phyloP scores from a whole-genome alignment of 2,329 filamentous ascomycete genomes.

The Pseudogymnoascus destructans region DNA sequence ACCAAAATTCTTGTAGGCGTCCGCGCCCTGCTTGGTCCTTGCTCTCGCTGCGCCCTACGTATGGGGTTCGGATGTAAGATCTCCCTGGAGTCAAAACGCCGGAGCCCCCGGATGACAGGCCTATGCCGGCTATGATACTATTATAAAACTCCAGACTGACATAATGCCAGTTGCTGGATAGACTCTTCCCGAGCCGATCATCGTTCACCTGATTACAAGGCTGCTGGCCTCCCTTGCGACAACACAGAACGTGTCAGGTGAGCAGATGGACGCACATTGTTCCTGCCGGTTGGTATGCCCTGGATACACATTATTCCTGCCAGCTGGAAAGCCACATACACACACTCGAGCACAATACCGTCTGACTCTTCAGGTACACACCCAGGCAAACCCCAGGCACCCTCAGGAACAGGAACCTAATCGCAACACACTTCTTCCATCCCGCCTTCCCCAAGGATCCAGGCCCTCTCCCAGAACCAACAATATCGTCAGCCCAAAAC shows the following conservation, averaged over 20 bases:
- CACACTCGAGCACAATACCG: not conserved
- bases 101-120: not conserved
- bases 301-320: not conserved
- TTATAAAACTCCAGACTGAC: conserved; percentile 4
- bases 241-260: not conserved
- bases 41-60: not conserved
- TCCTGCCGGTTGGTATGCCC: not conserved
- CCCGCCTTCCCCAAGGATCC: not conserved
- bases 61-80: not conserved
- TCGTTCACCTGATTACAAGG: not conserved
- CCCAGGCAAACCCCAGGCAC: not conserved
- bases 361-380: not conserved
- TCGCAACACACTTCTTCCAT: not conserved
- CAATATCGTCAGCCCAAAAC: not conserved
- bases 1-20: not conserved
- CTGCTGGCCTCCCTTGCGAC: not conserved
- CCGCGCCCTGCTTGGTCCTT: not conserved
- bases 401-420: not conserved
- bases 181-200: not conserved
- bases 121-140: not conserved
- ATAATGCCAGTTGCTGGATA: not conserved
- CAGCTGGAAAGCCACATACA: not conserved
- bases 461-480: not conserved
- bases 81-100: not conserved
- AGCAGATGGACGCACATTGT: not conserved